Base-by-base conservation (phyloP, 257 asterid species). In the Nicotiana tabacum region DNA sequence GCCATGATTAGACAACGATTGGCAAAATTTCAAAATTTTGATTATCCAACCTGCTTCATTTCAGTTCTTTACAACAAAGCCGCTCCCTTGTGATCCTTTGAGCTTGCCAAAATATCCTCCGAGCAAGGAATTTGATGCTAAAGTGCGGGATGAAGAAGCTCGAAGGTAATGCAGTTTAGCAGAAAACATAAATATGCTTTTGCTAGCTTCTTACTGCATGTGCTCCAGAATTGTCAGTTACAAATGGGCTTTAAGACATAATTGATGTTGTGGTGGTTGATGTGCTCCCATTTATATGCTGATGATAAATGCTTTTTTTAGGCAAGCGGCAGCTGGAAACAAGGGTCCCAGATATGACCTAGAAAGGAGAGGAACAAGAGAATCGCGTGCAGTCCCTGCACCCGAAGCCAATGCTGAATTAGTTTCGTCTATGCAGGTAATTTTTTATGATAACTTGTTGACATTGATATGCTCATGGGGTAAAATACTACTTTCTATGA, bases 71-170 rank as follows among this genome's bases (percentile, higher is more conserved):
- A 87, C 89, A 46, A 90, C 95, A 82, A 88, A 83, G 66, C 99
- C 99, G 0, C 90, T 89, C 86, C 97, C 99, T 43, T 96, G 98
- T 85, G 97, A 94, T 67, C 99, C 99, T 79, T 94, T 96, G 77
- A 91, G 94, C 84, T 90, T 96, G 85, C 99, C 99, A 3, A 94
- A 88, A 80, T 96, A 96, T 89, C 98, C 98, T 82, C 99, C 99
- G 48, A 92, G 98, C 89, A 95, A 95, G 84, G 99, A 95, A 89
- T 91, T 94, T 82, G 97, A 95, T 85, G 98, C 97, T 9, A 96
- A 96, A 93, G 88, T 94, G 66, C 92, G 99, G 66, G 98, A 94
- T 81, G 99, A 96, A 90, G 98, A 93, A 87, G 90, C 98, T 82
- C 91, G 98, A 89, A 94, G 99, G 99, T 76, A 76, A 51, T 9